A percentile compares a stretch with the other conserved stretches of the same genome.
phyloP scores from a whole-genome alignment of 148 eudicot species.

The Rhododendron kiyosumense region DNA sequence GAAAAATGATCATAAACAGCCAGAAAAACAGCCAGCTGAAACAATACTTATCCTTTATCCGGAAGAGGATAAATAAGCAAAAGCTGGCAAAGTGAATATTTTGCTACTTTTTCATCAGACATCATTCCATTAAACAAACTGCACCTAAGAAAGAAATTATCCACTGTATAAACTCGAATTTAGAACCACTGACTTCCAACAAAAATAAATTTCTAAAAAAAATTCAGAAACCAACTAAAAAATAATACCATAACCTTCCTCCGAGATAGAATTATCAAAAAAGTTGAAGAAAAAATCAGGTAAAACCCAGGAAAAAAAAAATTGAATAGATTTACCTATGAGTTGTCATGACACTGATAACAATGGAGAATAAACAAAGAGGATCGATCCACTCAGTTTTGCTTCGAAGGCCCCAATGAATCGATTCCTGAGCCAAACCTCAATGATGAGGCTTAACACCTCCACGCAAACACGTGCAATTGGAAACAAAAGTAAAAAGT shows the following conservation, averaged over 20 bases:
- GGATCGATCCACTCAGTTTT: neutral
- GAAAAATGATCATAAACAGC: neutral
- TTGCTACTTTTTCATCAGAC: neutral
- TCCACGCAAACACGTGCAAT: neutral
- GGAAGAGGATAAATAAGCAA: too few relatives aligned
- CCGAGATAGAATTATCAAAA: neutral
- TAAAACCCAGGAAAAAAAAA: neutral
- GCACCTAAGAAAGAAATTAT: neutral
- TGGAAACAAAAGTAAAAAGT: neutral
- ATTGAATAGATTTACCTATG: neutral
- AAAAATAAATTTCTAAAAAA: neutral
- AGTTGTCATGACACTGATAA: neutral
- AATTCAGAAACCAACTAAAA: neutral
- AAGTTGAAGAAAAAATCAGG: neutral
- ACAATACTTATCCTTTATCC: too few relatives aligned
- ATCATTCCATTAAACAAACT: neutral
- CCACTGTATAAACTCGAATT: neutral
- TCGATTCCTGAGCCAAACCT: neutral
- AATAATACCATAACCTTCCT: neutral
- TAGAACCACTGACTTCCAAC: neutral
- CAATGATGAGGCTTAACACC: neutral
- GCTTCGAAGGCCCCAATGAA: too few relatives aligned
- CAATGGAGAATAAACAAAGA: neutral
- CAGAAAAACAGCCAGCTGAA: neutral
- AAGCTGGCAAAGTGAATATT: neutral